Evolutionary conservation across 345 rosid species (phyloP).

Genomic region (Ceriops decandra): DNA sequence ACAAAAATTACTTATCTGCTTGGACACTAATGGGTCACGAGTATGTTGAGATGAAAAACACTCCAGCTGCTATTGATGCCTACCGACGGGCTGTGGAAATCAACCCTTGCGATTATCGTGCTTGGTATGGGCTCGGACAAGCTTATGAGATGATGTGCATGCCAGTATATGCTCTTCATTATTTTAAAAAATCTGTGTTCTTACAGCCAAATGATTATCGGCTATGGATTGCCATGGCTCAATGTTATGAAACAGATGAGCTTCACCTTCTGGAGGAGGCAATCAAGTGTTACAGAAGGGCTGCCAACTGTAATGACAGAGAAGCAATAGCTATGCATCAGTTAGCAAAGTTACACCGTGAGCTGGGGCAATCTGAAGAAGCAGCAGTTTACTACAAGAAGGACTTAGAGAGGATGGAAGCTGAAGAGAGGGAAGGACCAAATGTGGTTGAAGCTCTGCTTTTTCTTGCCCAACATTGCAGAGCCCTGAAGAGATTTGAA

Average conservation of each 20-base stretch:
- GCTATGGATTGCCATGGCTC: conserved; percentile 97
- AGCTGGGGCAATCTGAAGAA: conserved; percentile 71
- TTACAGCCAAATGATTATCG: conserved; percentile 91
- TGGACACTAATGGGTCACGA: conserved; percentile 99
- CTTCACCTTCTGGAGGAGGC: conserved; percentile 92
- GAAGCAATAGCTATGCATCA: conserved; percentile 90
- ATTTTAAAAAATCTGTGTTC: conserved; percentile 83
- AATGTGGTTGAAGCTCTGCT: conserved; percentile 83
- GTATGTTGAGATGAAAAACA: conserved; percentile 94
- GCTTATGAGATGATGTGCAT: conserved; percentile 94
- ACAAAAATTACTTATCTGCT: conserved; percentile 83
- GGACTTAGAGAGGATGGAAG: conserved; percentile 93
- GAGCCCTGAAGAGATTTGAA: conserved; percentile 60
- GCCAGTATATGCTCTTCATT: conserved; percentile 94
- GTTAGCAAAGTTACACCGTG: conserved; percentile 70
- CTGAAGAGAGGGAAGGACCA: conserved; percentile 91
- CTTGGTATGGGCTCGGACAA: conserved; percentile 97
- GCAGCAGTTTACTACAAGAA: conserved; percentile 86
- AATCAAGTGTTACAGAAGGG: conserved; percentile 86
- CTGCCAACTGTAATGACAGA: conserved; percentile 69
- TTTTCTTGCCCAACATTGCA: conserved; percentile 76
- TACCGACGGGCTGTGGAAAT: conserved; percentile 93
- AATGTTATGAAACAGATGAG: conserved; percentile 82
- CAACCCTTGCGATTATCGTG: conserved; percentile 81
- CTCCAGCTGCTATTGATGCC: conserved; percentile 95